A percentile compares a stretch with the other conserved stretches of the same genome.
phyloP scores from a whole-genome alignment of 768 basidiomycete species.

The Tricholoma hemisulphureum region DNA sequence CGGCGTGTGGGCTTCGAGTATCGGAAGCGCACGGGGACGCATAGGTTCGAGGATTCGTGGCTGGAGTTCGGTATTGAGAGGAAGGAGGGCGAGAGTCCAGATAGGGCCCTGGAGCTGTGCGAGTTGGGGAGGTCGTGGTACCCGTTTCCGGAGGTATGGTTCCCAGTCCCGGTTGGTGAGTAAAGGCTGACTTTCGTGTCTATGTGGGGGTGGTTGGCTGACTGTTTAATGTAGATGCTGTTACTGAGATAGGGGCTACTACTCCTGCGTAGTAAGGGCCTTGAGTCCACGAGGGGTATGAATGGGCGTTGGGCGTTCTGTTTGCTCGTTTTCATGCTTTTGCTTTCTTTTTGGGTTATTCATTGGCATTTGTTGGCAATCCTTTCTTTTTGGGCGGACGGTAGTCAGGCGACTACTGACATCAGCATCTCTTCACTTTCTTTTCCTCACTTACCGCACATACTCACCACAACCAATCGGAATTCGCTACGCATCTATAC shows the following conservation, averaged over 20 bases:
- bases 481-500: neutral
- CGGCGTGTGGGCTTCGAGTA: conserved; percentile 40
- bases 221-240: neutral
- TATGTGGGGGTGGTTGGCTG: neutral
- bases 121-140: conserved; percentile 39
- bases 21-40: conserved; percentile 37
- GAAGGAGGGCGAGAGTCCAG: conserved; percentile 7
- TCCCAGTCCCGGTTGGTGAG: conserved; percentile 12
- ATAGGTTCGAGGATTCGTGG: conserved; percentile 43
- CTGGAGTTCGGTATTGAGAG: conserved; percentile 38
- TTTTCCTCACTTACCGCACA: neutral
- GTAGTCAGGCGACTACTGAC: neutral
- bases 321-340: neutral
- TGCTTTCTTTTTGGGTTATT: neutral
- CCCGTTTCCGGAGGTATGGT: conserved; percentile 43
- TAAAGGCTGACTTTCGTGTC: neutral
- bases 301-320: neutral
- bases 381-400: neutral
- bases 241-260: neutral
- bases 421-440: neutral
- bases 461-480: neutral
- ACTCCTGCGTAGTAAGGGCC: neutral
- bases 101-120: conserved; percentile 17
- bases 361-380: neutral
- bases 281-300: neutral